A percentile compares a stretch with the other conserved stretches of the same genome.
phyloP scores from a whole-genome alignment of 1,139 yeast species.

The Dujonia santamariae region DNA sequence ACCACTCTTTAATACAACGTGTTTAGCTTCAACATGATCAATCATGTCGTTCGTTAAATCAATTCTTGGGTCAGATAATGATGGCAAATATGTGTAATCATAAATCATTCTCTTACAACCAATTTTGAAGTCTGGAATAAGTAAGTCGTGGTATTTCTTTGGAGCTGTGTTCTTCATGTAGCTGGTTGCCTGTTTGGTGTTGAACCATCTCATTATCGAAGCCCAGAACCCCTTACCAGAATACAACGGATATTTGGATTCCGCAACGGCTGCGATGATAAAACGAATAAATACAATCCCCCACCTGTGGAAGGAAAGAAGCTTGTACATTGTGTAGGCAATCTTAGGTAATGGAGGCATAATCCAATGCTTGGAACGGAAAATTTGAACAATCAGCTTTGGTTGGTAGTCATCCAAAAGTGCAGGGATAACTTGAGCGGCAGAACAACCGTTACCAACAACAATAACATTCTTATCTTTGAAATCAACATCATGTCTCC shows the following conservation, averaged over 20 bases:
- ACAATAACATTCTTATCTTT: conserved; percentile 33
- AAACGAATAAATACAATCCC: conserved; percentile 28
- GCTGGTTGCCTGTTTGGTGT: conserved; percentile 15
- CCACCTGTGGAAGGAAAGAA: conserved; percentile 23
- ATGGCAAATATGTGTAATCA: conserved; percentile 35
- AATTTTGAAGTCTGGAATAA: conserved; percentile 39
- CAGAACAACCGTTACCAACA: conserved; percentile 46
- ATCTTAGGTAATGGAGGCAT: conserved; percentile 36
- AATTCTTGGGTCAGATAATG: conserved; percentile 30
- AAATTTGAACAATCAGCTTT: conserved; percentile 29
- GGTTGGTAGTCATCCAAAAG: conserved; percentile 28
- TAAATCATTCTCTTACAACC: conserved; percentile 44
- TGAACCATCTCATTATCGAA: conserved; percentile 24
- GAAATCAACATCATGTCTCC: conserved; percentile 41
- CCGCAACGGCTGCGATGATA: conserved; percentile 29
- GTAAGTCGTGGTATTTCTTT: conserved; percentile 26
- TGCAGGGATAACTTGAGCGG: conserved; percentile 39
- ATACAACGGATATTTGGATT: conserved; percentile 34
- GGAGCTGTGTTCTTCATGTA: conserved; percentile 37
- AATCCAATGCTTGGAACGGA: conserved; percentile 37
- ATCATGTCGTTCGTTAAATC: conserved; percentile 24
- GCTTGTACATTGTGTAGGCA: conserved; percentile 20
- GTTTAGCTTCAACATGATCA: conserved; percentile 24
- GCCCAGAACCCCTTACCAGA: conserved; percentile 29
- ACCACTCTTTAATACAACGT: conserved; percentile 30